A percentile compares a stretch with the other conserved stretches of the same genome.
phyloP scores from a whole-genome alignment of 139 green algal species.

The Picochlorum costavermella region DNA sequence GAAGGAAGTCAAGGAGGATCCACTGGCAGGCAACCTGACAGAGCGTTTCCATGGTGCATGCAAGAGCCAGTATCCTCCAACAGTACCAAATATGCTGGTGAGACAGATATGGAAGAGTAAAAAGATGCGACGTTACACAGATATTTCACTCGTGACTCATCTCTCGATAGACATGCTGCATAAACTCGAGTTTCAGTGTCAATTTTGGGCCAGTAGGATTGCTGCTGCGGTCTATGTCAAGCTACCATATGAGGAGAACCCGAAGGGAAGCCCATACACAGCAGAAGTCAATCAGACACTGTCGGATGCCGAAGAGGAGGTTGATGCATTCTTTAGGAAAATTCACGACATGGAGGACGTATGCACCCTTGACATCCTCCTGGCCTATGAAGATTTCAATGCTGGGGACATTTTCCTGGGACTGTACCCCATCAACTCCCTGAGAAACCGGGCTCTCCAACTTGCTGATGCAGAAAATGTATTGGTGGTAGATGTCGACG shows the following conservation, averaged over 20 bases:
- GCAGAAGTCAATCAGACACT: background rate
- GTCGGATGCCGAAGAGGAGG: background rate
- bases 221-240: conserved; percentile 21
- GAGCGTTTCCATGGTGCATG: conserved; percentile 7
- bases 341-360: conserved; percentile 7
- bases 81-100: conserved; percentile 18
- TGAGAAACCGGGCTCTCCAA: conserved; percentile 33
- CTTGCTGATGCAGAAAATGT: conserved; percentile 13
- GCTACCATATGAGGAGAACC: conserved; percentile 1
- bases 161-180: conserved; percentile 24
- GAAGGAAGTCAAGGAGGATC: background rate
- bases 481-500: conserved; percentile 34
- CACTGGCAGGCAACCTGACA: conserved; percentile 7
- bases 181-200: conserved; percentile 23
- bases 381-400: conserved; percentile 21
- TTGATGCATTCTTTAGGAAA: conserved; percentile 18
- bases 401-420: conserved; percentile 6
- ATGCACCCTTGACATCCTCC: conserved; percentile 29
- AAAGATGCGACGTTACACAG: conserved; percentile 16
- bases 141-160: conserved; percentile 30
- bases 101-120: conserved; percentile 16
- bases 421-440: conserved; percentile 32
- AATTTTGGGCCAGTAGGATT: conserved; percentile 19
- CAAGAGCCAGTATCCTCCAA: conserved; percentile 7
- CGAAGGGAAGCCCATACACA: background rate